Evolutionary conservation across 164 flowering plant genomes (phyloP).

Genomic region (Hamamelis virginiana): DNA sequence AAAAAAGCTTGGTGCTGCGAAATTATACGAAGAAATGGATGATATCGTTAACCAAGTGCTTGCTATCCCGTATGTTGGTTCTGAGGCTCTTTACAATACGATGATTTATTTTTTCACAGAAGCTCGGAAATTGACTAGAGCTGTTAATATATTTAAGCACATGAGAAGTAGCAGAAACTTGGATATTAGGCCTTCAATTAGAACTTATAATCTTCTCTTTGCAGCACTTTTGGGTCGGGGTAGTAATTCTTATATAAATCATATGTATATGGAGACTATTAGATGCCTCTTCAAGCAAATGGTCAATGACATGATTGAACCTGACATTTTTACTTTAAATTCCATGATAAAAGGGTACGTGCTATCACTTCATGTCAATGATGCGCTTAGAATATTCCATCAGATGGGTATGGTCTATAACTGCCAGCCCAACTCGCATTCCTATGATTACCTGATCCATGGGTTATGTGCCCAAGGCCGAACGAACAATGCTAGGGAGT

Average conservation of each 20-base stretch:
- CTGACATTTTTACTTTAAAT: constrained; percentile 80
- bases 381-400: constrained; percentile 82
- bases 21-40: constrained; percentile 77
- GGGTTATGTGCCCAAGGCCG: constrained; percentile 88
- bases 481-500: constrained; percentile 68
- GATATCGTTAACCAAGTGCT: constrained; percentile 67
- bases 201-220: constrained; percentile 75
- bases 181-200: constrained; percentile 59
- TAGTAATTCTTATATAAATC: constrained; percentile 65
- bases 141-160: constrained; percentile 68
- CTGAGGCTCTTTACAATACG: constrained; percentile 69
- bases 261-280: constrained; percentile 77
- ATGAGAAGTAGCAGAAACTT: constrained; percentile 54
- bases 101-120: constrained; percentile 72
- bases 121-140: constrained; percentile 62
- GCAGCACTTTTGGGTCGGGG: constrained; percentile 64
- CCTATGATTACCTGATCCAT: constrained; percentile 74
- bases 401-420: constrained; percentile 74
- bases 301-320: constrained; percentile 79
- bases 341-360: constrained; percentile 87
- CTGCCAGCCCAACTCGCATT: constrained; percentile 59
- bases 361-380: constrained; percentile 77
- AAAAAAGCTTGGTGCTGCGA: constrained; percentile 76
- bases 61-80: constrained; percentile 52
- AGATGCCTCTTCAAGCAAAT: constrained; percentile 75